These are phyloP conservation scores for Xylaria venustula DNA, from an alignment of 495 filamentous ascomycete species.

Conservation along the genomic window DNA sequence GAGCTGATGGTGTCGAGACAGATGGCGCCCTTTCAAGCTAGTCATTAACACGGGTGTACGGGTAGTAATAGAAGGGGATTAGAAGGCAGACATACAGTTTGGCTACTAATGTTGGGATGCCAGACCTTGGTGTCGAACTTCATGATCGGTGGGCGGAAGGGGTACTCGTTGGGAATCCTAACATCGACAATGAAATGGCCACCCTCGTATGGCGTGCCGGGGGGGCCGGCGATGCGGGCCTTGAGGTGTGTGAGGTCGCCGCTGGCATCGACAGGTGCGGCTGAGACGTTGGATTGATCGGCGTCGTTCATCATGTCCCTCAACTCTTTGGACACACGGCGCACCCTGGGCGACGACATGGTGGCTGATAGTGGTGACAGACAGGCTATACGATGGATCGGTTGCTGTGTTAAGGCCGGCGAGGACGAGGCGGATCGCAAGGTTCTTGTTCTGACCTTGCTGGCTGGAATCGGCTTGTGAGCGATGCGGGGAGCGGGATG, in stretches of 20 bases:
- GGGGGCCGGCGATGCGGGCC: conserved; percentile 82
- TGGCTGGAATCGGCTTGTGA: not conserved
- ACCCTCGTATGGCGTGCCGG: conserved; percentile 91
- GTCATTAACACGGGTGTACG: not conserved
- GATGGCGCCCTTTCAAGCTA: conserved; percentile 70
- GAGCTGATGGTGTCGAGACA: conserved; percentile 90
- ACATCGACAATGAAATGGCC: conserved; percentile 84
- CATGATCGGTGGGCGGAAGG: conserved; percentile 90
- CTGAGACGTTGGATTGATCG: conserved; percentile 65
- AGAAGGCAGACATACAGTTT: conserved; percentile 65
- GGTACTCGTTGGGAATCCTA: conserved; percentile 83
- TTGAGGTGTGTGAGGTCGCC: conserved; percentile 81
- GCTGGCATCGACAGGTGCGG: conserved; percentile 58
- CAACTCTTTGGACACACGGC: conserved; percentile 90
- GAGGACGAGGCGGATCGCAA: not conserved
- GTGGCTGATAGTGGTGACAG: conserved; percentile 5
- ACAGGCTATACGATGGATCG: not conserved
- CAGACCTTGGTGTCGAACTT: conserved; percentile 93
- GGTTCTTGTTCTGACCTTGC: not conserved
- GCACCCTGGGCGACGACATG: conserved; percentile 76
- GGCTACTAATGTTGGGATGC: conserved; percentile 96
- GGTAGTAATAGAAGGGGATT: not conserved
- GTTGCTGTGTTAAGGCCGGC: not conserved
- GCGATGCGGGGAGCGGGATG: not conserved
- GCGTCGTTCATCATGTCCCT: conserved; percentile 76